phyloP scores from a whole-genome alignment of 1,284 basidiomycete species.

The Caloboletus firmus region DNA sequence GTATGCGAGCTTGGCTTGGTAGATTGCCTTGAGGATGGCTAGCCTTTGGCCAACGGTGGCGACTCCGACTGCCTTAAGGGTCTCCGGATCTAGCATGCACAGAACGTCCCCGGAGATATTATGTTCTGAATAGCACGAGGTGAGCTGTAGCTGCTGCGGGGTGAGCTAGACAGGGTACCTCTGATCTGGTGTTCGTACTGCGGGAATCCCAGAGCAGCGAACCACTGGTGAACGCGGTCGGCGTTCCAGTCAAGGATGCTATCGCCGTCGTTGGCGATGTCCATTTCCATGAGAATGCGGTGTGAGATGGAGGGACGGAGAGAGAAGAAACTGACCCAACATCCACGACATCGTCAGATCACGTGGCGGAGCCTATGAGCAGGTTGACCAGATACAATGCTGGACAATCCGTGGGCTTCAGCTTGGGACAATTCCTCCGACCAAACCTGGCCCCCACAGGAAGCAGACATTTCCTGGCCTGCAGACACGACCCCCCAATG shows the following conservation, averaged over 20 bases:
- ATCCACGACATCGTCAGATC: slow-evolving; percentile 11
- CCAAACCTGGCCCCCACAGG: not conserved
- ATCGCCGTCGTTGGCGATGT: slow-evolving; percentile 39
- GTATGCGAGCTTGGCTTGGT: slow-evolving; percentile 81
- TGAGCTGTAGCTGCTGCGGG: slow-evolving; percentile 5
- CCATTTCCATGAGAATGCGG: slow-evolving; percentile 31
- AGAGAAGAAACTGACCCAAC: slow-evolving; percentile 6
- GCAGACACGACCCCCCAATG: slow-evolving; percentile 12
- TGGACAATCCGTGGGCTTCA: slow-evolving; percentile 64
- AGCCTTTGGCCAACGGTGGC: slow-evolving; percentile 84
- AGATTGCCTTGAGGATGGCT: slow-evolving; percentile 86
- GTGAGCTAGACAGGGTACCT: slow-evolving; percentile 40
- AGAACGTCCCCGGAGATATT: slow-evolving; percentile 88
- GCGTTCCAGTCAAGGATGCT: slow-evolving; percentile 81
- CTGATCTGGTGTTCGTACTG: slow-evolving; percentile 77
- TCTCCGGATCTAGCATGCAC: slow-evolving; percentile 76
- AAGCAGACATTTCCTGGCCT: slow-evolving; percentile 41
- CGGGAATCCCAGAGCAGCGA: slow-evolving; percentile 71
- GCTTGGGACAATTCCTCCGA: not conserved
- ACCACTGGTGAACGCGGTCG: slow-evolving; percentile 73
- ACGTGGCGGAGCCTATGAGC: slow-evolving; percentile 10
- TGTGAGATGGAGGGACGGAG: not conserved
- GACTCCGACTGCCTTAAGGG: slow-evolving; percentile 83
- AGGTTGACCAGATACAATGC: slow-evolving; percentile 24
- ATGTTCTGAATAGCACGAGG: slow-evolving; percentile 60